A percentile compares a stretch with the other conserved stretches of the same genome.
phyloP scores from a whole-genome alignment of 495 filamentous ascomycete species.

The Penicillium cinerascens region DNA sequence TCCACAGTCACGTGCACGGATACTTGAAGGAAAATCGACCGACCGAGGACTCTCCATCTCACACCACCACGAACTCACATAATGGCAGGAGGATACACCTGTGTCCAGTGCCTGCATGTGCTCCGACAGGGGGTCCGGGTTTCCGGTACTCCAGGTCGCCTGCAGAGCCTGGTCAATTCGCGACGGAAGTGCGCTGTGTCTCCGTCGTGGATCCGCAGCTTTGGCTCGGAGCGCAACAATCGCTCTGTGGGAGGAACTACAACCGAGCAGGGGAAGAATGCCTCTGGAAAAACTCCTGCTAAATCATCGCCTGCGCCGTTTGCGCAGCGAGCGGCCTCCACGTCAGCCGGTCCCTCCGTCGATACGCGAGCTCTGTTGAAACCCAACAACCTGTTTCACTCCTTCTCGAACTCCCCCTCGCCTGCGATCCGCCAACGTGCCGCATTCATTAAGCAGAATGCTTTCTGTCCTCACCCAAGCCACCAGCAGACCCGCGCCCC shows the following conservation, averaged over 20 bases:
- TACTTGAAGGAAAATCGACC: slow-evolving; percentile 16
- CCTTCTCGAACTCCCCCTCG: slow-evolving; percentile 81
- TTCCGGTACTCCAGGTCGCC: slow-evolving; percentile 15
- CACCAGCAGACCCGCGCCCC: slow-evolving; percentile 67
- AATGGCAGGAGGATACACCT: slow-evolving; percentile 44
- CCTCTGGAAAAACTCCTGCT: slow-evolving; percentile 1
- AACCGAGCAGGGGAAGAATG: slow-evolving; percentile 15
- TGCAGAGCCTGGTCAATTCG: slow-evolving; percentile 22
- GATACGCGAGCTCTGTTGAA: slow-evolving; percentile 55
- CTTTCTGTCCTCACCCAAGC: slow-evolving; percentile 83
- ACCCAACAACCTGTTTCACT: slow-evolving; percentile 86
- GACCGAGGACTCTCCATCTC: slow-evolving; percentile 1
- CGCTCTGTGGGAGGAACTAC: slow-evolving; percentile 13
- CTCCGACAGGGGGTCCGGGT: slow-evolving; percentile 28
- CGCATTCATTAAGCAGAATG: slow-evolving; percentile 83
- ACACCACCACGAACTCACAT: slow-evolving; percentile 16
- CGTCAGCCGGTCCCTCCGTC: slow-evolving; percentile 18
- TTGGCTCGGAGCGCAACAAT: slow-evolving; percentile 28
- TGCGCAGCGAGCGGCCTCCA: slow-evolving; percentile 27
- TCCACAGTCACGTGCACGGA: slow-evolving; percentile 13
- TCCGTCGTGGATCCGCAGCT: slow-evolving; percentile 28
- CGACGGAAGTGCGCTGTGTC: slow-evolving; percentile 24
- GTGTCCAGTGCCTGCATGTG: slow-evolving; percentile 40
- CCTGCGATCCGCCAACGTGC: slow-evolving; percentile 81
- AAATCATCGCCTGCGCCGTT: slow-evolving; percentile 12